Percentiles rank a stretch among this genome's conserved stretches.
Conservation (phyloP, 805 yeast species). For the Saccharomyces paradoxus region DNA sequence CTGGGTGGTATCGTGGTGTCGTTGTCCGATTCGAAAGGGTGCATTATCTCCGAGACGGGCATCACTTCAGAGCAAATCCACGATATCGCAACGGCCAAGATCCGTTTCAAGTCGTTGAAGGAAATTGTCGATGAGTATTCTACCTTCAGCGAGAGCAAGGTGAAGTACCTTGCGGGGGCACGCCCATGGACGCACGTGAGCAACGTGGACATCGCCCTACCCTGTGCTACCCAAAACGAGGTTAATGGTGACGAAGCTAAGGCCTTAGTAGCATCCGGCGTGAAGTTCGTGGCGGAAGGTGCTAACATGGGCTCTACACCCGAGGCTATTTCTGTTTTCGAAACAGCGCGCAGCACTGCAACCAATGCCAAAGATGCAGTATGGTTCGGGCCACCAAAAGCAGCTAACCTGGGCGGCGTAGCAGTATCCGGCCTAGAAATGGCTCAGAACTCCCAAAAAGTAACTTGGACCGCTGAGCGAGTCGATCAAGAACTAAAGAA, state of each 20-base stretch:
- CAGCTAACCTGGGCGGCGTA: slow-evolving; percentile 99
- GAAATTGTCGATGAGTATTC: slow-evolving; percentile 52
- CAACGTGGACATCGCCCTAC: slow-evolving; percentile 89
- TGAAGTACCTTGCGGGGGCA: slow-evolving; percentile 83
- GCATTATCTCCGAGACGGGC: slow-evolving; percentile 71
- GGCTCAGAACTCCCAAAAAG: slow-evolving; percentile 98
- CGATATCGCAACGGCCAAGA: slow-evolving; percentile 68
- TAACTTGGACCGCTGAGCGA: slow-evolving; percentile 83
- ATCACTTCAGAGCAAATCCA: slow-evolving; percentile 75
- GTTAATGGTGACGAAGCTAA: slow-evolving; percentile 94
- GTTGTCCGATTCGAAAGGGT: slow-evolving; percentile 90
- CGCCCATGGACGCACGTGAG: slow-evolving; percentile 96
- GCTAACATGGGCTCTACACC: slow-evolving; percentile 98
- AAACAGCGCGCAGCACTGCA: slow-evolving; percentile 56
- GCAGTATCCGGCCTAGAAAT: slow-evolving; percentile 97
- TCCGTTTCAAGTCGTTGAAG: slow-evolving; percentile 68
- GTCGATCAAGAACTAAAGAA: slow-evolving; percentile 85
- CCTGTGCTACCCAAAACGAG: slow-evolving; percentile 98
- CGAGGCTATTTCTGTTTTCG: slow-evolving; percentile 93
- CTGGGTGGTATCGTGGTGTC: slow-evolving; percentile 93
- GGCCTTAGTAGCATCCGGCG: slow-evolving; percentile 86
- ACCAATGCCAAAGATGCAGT: slow-evolving; percentile 42
- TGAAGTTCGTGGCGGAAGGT: slow-evolving; percentile 94
- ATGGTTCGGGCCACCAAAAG: slow-evolving; percentile 99
- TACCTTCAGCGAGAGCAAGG: slow-evolving; percentile 48